Conservation (phyloP, 2,329 filamentous ascomycete species). For the Arthrobotrys sinensis region DNA sequence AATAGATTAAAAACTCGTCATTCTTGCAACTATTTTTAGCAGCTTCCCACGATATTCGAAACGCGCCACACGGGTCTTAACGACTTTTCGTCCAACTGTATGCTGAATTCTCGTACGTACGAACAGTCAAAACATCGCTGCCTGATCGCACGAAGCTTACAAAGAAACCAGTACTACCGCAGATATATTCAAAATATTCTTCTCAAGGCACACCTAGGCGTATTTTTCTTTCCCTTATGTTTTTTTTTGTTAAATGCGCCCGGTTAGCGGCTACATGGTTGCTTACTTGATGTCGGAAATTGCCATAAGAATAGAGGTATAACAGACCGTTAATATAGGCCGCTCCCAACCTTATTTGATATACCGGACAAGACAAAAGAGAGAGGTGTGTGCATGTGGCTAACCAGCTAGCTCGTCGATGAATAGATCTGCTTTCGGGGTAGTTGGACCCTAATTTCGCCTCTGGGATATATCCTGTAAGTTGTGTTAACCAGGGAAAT, state of each 20-base stretch:
- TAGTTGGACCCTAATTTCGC: constrained; percentile 55
- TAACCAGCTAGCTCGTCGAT: constrained; percentile 26
- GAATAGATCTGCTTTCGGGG: constrained; percentile 47
- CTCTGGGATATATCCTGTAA: constrained; percentile 61
- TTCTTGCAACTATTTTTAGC: constrained; percentile 56
- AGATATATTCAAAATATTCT: constrained; percentile 48
- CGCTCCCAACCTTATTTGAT: constrained; percentile 53
- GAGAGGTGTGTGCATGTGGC: constrained; percentile 29
- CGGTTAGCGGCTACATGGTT: constrained; percentile 39
- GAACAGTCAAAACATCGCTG: constrained; percentile 56
- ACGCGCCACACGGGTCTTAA: constrained; percentile 60
- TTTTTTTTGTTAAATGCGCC: constrained; percentile 11
- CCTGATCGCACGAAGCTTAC: constrained; percentile 52
- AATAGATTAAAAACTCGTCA: constrained; percentile 62
- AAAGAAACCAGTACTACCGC: constrained; percentile 45
- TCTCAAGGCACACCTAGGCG: constrained; percentile 28
- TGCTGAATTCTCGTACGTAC: constrained; percentile 7
- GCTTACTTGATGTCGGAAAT: constrained; percentile 58
- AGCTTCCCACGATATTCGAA: constrained; percentile 53
- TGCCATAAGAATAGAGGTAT: constrained; percentile 53
- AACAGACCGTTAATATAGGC: constrained; percentile 51
- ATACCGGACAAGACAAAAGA: constrained; percentile 40
- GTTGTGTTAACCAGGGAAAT: constrained; percentile 47
- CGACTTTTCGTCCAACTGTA: constrained; percentile 32
- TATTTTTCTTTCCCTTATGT: not conserved